Evolutionary conservation across 768 basidiomycete genomes (phyloP).

Genomic region (Suillus paluster): DNA sequence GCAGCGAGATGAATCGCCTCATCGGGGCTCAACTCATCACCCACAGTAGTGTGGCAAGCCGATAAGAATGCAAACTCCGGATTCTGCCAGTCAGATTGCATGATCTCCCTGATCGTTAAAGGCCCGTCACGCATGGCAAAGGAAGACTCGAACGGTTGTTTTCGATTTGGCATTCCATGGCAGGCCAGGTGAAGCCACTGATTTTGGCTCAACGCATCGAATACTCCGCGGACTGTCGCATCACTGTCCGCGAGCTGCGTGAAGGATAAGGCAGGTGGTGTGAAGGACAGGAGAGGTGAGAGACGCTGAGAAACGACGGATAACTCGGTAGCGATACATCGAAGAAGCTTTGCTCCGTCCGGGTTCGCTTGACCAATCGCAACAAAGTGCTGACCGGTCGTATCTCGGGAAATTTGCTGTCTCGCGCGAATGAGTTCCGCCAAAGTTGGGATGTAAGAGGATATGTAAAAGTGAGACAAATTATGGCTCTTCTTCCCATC

Average conservation of each 20-base stretch:
- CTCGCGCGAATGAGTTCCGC: conserved; percentile 31
- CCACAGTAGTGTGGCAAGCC: conserved; percentile 35
- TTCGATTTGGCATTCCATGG: conserved; percentile 25
- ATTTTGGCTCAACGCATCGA: conserved; percentile 19
- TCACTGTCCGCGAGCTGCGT: conserved; percentile 13
- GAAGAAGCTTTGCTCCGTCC: conserved; percentile 7
- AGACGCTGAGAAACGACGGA: conserved; percentile 12
- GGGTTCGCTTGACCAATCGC: conserved; percentile 26
- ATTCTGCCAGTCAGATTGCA: conserved; percentile 14
- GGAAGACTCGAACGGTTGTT: conserved; percentile 19
- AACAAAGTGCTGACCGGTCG: background rate
- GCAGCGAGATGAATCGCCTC: conserved; percentile 36
- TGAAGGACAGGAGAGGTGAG: conserved; percentile 14
- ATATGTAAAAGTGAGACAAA: conserved; percentile 27
- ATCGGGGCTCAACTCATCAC: conserved; percentile 26
- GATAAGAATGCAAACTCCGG: conserved; percentile 37
- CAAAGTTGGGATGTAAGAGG: conserved; percentile 39
- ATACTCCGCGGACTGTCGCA: conserved; percentile 17
- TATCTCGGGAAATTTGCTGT: background rate
- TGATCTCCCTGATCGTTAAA: conserved; percentile 24
- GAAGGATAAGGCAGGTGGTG: conserved; percentile 6
- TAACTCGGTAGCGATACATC: conserved; percentile 19
- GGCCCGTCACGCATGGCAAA: background rate
- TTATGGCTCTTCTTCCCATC: conserved; percentile 10
- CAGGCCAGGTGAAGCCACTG: conserved; percentile 37